phyloP scores from a whole-genome alignment of 306 rosid species.

The Corylus heterophylla region DNA sequence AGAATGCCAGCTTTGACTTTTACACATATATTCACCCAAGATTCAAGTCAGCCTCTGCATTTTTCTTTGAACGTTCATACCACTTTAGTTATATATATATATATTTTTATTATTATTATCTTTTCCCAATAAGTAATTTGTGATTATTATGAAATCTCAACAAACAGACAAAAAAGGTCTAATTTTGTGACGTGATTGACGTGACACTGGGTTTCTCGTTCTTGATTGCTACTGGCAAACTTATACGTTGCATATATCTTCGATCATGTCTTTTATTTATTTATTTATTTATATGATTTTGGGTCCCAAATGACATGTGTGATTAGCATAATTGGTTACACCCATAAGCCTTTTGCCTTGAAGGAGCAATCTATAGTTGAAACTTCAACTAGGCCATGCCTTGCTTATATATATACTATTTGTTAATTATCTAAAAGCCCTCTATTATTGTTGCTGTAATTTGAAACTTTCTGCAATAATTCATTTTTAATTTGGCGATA shows the following conservation, averaged over 20 bases:
- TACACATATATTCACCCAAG: conserved; percentile 11
- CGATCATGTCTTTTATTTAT: conserved; percentile 5
- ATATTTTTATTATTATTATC: too few relatives aligned
- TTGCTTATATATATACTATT: not conserved
- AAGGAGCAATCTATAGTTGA: not conserved
- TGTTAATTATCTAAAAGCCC: not conserved
- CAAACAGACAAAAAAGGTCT: conserved; percentile 17
- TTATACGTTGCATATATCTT: conserved; percentile 1
- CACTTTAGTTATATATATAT: not conserved
- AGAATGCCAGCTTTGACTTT: conserved; percentile 46
- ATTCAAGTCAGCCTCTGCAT: conserved; percentile 26
- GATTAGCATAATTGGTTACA: conserved; percentile 26
- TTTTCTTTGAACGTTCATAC: not conserved
- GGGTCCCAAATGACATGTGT: conserved; percentile 31
- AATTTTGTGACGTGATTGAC: conserved; percentile 41
- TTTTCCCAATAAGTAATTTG: not conserved
- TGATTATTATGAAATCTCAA: not conserved
- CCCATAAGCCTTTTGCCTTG: conserved; percentile 11
- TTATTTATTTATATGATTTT: not conserved
- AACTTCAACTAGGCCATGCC: not conserved
- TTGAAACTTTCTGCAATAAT: not conserved
- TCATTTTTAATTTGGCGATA: conserved; percentile 1
- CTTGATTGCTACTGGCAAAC: conserved; percentile 36
- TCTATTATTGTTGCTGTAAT: conserved; percentile 17
- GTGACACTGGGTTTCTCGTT: conserved; percentile 49